Evolutionary conservation across 164 flowering plant species (phyloP).

Genomic region (Vitis rotundifolia): DNA sequence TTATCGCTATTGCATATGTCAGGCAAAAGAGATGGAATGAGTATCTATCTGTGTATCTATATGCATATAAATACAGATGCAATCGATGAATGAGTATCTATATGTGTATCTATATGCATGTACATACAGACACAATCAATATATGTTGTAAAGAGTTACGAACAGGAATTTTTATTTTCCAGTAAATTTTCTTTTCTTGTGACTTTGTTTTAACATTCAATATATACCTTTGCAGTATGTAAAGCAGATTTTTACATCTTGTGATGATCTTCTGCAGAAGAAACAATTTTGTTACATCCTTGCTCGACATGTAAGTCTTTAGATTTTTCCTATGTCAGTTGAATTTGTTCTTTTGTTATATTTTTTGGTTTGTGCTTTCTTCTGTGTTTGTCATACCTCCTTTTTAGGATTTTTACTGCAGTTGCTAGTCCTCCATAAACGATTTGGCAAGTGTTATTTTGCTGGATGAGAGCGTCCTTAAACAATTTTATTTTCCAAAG

Average conservation of each 20-base stretch:
- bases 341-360: not conserved
- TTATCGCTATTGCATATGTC: not conserved
- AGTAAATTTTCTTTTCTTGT: conserved; percentile 7
- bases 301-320: conserved; percentile 83
- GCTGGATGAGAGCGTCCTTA: too few species aligned
- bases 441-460: too few species aligned
- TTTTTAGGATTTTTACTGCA: not conserved
- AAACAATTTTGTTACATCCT: conserved; percentile 90
- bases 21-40: too few species aligned
- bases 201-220: conserved; percentile 2
- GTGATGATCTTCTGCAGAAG: conserved; percentile 59
- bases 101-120: too few species aligned
- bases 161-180: too few species aligned
- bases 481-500: too few species aligned
- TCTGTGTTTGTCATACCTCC: not conserved
- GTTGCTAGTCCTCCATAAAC: not conserved
- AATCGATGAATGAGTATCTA: too few species aligned
- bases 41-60: too few species aligned
- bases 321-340: conserved; percentile 5
- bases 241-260: conserved; percentile 66
- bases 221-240: conserved; percentile 65
- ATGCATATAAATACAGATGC: too few species aligned
- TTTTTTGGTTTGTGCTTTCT: not conserved
- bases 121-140: too few species aligned
- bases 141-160: too few species aligned